A percentile compares a stretch with the other conserved stretches of the same genome.
phyloP scores from a whole-genome alignment of 2,329 filamentous ascomycete genomes.

The Whalleya microplaca region DNA sequence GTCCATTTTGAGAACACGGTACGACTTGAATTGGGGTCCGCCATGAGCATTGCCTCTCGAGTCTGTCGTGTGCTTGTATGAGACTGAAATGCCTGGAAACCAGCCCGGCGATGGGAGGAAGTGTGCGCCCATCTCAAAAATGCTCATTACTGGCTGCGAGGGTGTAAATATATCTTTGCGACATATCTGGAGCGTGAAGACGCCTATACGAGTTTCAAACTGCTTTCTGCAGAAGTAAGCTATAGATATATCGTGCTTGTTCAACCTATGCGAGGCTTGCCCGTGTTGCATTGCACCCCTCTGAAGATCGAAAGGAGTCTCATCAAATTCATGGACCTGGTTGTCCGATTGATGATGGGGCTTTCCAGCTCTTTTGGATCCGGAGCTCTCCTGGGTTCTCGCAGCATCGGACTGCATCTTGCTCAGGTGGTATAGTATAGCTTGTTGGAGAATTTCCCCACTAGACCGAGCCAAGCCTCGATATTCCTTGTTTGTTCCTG shows the following conservation, averaged over 20 bases:
- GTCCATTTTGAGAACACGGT: conserved; percentile 5
- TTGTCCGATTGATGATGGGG: not conserved
- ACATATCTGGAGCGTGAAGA: not conserved
- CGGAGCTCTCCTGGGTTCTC: not conserved
- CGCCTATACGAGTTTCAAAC: conserved; percentile 2
- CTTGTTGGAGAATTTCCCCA: not conserved
- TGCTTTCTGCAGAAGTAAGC: not conserved
- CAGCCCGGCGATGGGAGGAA: conserved; percentile 16
- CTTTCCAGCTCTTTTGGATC: not conserved
- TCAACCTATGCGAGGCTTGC: not conserved
- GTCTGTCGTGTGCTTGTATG: conserved; percentile 13
- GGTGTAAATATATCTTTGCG: conserved; percentile 6
- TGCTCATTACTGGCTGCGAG: not conserved
- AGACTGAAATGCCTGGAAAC: conserved; percentile 17
- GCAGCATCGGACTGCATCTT: not conserved
- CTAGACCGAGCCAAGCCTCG: conserved; percentile 10
- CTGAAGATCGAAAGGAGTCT: too few relatives aligned
- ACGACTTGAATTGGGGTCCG: not conserved
- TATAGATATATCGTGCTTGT: conserved; percentile 3
- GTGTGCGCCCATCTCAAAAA: conserved; percentile 10
- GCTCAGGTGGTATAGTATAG: not conserved
- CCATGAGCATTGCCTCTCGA: conserved; percentile 9
- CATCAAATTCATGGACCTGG: too few relatives aligned
- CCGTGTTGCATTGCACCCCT: too few relatives aligned
- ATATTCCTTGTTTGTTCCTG: conserved; percentile 13